Conservation (phyloP, 2,329 filamentous ascomycete genomes). For the Cladosporium cucumerinum region DNA sequence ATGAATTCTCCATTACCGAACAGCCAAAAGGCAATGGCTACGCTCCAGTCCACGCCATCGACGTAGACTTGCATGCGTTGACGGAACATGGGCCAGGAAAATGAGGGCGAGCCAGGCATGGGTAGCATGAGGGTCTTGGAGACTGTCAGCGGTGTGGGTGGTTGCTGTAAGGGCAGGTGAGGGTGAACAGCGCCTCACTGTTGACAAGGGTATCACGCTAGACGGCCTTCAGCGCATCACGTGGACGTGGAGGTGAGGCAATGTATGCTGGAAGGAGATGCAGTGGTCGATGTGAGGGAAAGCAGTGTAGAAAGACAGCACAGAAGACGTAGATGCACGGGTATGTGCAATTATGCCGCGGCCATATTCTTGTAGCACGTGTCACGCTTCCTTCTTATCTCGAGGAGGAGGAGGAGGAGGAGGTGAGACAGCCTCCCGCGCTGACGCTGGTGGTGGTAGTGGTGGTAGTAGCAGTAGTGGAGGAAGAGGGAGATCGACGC, state of each 20-base stretch:
- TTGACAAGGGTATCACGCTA: not conserved
- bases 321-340: not conserved
- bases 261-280: not conserved
- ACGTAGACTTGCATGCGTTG: slow-evolving; percentile 63
- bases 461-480: too few species aligned
- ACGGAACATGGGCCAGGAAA: slow-evolving; percentile 72
- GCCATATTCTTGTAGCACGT: not conserved
- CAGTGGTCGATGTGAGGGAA: not conserved
- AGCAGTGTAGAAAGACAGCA: not conserved
- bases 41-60: slow-evolving; percentile 64
- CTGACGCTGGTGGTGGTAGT: not conserved
- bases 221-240: not conserved
- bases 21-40: slow-evolving; percentile 84
- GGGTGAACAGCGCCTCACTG: not conserved
- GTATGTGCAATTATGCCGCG: not conserved
- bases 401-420: not conserved
- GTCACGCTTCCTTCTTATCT: not conserved
- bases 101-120: slow-evolving; percentile 55
- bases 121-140: slow-evolving; percentile 41
- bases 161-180: not conserved
- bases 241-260: not conserved
- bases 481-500: slow-evolving; percentile 1
- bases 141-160: not conserved
- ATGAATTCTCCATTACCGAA: slow-evolving; percentile 62
- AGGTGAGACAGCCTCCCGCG: not conserved